A percentile compares a stretch with the other conserved stretches of the same genome.
phyloP scores from a whole-genome alignment of 768 basidiomycete species.

The Pleurotus eryngii region DNA sequence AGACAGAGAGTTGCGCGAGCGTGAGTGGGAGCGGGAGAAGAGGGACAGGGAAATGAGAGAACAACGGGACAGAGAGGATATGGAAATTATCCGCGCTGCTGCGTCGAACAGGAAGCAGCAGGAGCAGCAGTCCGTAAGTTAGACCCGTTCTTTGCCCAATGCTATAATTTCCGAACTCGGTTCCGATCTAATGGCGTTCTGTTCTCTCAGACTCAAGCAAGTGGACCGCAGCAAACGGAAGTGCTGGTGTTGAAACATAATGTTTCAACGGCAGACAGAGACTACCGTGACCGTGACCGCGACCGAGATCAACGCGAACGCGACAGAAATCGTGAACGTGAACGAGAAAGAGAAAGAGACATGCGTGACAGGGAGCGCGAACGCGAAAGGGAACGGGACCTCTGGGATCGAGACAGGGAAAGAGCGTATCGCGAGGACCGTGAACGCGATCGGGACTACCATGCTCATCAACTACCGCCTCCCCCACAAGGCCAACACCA shows the following conservation, averaged over 20 bases:
- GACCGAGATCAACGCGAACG: neutral
- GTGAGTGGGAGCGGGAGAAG: conserved; percentile 23
- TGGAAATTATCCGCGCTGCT: conserved; percentile 19
- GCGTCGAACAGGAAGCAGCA: conserved; percentile 12
- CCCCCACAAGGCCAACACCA: conserved; percentile 12
- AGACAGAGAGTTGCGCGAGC: conserved; percentile 17
- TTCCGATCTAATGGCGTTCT: no score
- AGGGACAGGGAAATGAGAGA: conserved; percentile 18
- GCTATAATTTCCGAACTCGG: no score
- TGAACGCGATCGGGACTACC: neutral
- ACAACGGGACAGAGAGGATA: conserved; percentile 13
- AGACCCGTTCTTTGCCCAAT: neutral
- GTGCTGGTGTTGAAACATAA: conserved; percentile 11
- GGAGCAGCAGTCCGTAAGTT: conserved; percentile 7
- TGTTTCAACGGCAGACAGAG: neutral
- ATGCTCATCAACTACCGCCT: neutral
- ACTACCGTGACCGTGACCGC: neutral
- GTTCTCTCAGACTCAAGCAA: neutral
- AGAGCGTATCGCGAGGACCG: neutral
- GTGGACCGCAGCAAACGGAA: conserved; percentile 8
- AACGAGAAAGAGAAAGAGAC: conserved; percentile 10
- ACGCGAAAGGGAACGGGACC: conserved; percentile 20
- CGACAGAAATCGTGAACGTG: neutral
- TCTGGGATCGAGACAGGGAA: neutral
- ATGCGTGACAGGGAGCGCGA: conserved; percentile 16